Percentiles rank a stretch among this genome's conserved stretches.
Evolutionary conservation across 306 rosid species (phyloP).

Genomic region (Fragaria vesca): DNA sequence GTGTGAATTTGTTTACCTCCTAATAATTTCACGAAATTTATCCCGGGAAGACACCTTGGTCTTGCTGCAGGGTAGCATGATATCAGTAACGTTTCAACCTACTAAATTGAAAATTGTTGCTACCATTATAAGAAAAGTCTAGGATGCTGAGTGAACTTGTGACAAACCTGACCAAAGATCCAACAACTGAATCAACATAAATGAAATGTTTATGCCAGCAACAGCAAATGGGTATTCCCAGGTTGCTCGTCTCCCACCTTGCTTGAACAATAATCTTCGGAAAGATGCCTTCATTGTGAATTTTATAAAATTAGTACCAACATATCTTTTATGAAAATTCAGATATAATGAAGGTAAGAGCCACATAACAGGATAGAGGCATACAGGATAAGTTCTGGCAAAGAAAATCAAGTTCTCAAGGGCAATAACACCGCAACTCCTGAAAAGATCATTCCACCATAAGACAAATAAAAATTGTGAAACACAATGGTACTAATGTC

Average conservation of each 20-base stretch:
- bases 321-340: conserved; percentile 30
- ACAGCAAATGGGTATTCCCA: conserved; percentile 99
- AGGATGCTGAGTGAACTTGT: background rate
- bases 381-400: conserved; percentile 84
- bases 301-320: conserved; percentile 60
- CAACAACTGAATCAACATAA: conserved; percentile 88
- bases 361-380: conserved; percentile 27
- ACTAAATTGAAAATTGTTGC: no score
- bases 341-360: conserved; percentile 26
- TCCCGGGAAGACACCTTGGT: conserved; percentile 84
- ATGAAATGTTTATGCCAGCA: conserved; percentile 89
- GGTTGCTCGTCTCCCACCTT: conserved; percentile 76
- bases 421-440: conserved; percentile 90
- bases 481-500: conserved; percentile 9
- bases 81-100: background rate
- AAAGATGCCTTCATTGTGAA: conserved; percentile 93
- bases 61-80: conserved; percentile 41
- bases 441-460: conserved; percentile 50
- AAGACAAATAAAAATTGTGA: conserved; percentile 33
- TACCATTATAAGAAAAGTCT: background rate
- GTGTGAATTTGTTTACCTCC: conserved; percentile 55
- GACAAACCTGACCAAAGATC: conserved; percentile 71
- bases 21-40: conserved; percentile 69
- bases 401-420: conserved; percentile 88
- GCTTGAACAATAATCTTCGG: conserved; percentile 77